phyloP scores from a whole-genome alignment of 31 red algal genomes.

The Odonthalia washingtoniensis region DNA sequence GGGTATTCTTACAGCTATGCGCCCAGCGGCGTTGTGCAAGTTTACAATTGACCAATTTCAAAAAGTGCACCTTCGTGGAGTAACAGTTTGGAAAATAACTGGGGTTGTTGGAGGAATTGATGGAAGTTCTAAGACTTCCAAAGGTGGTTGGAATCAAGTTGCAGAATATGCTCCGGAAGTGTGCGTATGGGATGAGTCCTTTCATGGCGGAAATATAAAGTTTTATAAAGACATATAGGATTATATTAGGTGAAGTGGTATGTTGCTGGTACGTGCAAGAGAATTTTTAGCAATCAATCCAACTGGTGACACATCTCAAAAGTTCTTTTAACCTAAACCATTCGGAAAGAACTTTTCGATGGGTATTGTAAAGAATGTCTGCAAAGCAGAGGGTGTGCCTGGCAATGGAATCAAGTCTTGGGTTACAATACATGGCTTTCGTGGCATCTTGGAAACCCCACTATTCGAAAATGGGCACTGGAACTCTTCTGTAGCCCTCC shows the following conservation, averaged over 20 bases:
- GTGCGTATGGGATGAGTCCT: not conserved
- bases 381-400: not conserved
- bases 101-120: constrained; percentile 9
- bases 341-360: constrained; percentile 8
- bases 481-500: constrained; percentile 27
- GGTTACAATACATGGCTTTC: constrained; percentile 23
- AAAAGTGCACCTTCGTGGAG: not conserved
- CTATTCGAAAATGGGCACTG: constrained; percentile 10
- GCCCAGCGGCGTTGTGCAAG: not conserved
- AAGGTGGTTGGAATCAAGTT: not conserved
- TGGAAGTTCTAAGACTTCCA: not conserved
- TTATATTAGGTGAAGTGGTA: not conserved
- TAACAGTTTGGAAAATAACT: too few species aligned
- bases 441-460: not conserved
- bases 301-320: not conserved
- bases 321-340: not conserved
- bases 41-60: constrained; percentile 12
- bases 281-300: not conserved
- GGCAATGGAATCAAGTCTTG: not conserved
- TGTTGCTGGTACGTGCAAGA: too few species aligned
- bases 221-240: not conserved
- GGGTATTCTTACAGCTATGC: constrained; percentile 28
- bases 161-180: not conserved
- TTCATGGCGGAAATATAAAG: not conserved
- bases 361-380: constrained; percentile 28